A percentile compares a stretch with the other conserved stretches of the same genome.
Conservation (phyloP, 2,329 filamentous ascomycete genomes). For the Fusarium pilosicola region DNA sequence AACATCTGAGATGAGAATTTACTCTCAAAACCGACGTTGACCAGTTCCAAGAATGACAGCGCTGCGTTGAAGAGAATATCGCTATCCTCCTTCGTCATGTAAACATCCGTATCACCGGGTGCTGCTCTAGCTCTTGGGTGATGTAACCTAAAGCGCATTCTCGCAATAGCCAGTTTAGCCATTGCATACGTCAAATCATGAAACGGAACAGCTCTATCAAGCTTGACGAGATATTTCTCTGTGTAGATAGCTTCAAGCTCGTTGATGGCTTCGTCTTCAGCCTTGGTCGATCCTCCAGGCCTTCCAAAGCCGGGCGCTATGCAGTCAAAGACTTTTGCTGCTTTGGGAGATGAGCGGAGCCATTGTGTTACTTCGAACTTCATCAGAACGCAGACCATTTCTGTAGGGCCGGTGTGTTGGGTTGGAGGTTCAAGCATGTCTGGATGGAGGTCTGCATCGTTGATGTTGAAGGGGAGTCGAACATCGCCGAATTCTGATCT, state of each 20-base stretch:
- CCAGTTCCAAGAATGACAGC: slow-evolving; percentile 38
- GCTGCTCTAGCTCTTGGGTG: slow-evolving; percentile 40
- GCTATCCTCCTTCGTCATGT: slow-evolving; percentile 33
- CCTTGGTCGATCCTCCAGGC: neutral
- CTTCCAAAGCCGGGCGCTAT: slow-evolving; percentile 12
- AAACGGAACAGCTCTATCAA: slow-evolving; percentile 45
- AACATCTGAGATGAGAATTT: slow-evolving; percentile 45
- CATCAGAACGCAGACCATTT: slow-evolving; percentile 59
- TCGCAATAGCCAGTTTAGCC: slow-evolving; percentile 39
- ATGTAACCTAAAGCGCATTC: slow-evolving; percentile 45
- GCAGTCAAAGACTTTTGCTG: slow-evolving; percentile 31
- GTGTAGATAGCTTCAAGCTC: slow-evolving; percentile 43
- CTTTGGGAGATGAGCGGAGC: slow-evolving; percentile 38
- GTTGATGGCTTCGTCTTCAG: slow-evolving; percentile 39
- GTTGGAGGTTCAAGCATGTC: slow-evolving; percentile 58
- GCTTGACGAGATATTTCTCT: slow-evolving; percentile 32
- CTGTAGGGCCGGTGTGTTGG: slow-evolving; percentile 61
- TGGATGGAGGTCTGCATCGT: slow-evolving; percentile 64
- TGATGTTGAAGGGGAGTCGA: slow-evolving; percentile 63
- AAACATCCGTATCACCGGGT: neutral
- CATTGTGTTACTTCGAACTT: slow-evolving; percentile 47
- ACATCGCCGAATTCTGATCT: slow-evolving; percentile 23
- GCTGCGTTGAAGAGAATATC: slow-evolving; percentile 42
- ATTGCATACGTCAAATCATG: slow-evolving; percentile 39
- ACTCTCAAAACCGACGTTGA: slow-evolving; percentile 33